phyloP scores from a whole-genome alignment of 164 flowering plant genomes.

The Malania oleifera region DNA sequence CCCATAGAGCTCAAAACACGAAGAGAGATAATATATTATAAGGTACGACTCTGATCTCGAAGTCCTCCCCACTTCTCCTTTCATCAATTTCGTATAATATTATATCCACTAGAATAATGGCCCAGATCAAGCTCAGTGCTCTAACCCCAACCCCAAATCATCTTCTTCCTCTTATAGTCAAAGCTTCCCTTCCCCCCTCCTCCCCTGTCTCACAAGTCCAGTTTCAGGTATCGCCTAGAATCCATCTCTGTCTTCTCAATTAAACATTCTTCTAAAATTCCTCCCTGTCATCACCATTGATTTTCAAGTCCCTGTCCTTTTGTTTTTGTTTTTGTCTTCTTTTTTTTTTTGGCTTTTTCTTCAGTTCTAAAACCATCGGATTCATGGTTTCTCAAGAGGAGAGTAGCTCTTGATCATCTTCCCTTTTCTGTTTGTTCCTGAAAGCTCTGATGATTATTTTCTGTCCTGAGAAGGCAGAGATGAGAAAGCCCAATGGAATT shows the following conservation, averaged over 20 bases:
- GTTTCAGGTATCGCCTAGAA: background rate
- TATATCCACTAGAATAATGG: background rate
- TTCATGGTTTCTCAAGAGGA: no score
- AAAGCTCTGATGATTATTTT: background rate
- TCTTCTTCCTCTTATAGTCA: no score
- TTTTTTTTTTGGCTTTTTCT: background rate
- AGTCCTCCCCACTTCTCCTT: background rate
- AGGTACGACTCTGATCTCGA: slow-evolving; percentile 18
- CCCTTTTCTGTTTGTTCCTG: background rate
- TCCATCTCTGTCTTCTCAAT: background rate
- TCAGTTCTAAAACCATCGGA: background rate
- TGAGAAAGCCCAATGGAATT: slow-evolving; percentile 16
- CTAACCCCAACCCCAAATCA: no score
- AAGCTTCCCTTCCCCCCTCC: no score
- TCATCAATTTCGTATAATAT: background rate
- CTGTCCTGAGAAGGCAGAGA: background rate
- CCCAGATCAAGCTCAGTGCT: background rate
- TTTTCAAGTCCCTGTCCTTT: background rate
- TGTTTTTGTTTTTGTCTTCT: background rate
- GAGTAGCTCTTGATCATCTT: no score
- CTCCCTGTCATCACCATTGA: background rate
- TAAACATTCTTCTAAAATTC: background rate
- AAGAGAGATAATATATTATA: background rate
- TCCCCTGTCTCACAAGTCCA: background rate
- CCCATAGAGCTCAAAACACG: slow-evolving; percentile 6